These are phyloP conservation scores for Colletotrichum gigasporum DNA, from an alignment of 2,329 filamentous ascomycete species.

Conservation along the genomic window DNA sequence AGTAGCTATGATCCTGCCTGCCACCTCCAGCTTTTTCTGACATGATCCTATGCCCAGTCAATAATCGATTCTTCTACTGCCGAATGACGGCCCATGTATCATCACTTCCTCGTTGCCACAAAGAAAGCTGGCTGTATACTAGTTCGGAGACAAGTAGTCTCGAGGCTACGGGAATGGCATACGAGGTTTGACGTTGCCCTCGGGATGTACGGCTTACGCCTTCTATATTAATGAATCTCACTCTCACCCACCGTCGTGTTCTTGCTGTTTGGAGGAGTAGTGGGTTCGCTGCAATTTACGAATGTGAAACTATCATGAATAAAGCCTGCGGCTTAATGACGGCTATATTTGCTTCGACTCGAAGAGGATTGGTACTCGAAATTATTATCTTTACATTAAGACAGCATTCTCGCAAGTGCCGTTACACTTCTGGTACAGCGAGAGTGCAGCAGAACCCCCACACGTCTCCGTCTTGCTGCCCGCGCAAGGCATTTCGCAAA, in stretches of 20 bases:
- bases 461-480: slow-evolving; percentile 28
- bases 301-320: too few relatives aligned
- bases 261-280: too few relatives aligned
- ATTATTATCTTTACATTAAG: slow-evolving; percentile 21
- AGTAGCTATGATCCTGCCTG: slow-evolving; percentile 40
- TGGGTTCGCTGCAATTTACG: too few relatives aligned
- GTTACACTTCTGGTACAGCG: slow-evolving; percentile 46
- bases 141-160: slow-evolving; percentile 18
- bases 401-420: slow-evolving; percentile 38
- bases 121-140: slow-evolving; percentile 31
- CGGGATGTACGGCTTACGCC: background rate
- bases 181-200: slow-evolving; percentile 2
- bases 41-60: slow-evolving; percentile 6
- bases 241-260: background rate
- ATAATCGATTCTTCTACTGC: slow-evolving; percentile 13
- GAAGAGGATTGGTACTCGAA: too few relatives aligned
- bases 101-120: slow-evolving; percentile 26
- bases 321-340: too few relatives aligned
- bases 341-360: too few relatives aligned
- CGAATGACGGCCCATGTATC: slow-evolving; percentile 24
- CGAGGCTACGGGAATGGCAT: slow-evolving; percentile 25
- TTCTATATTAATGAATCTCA: slow-evolving; percentile 18
- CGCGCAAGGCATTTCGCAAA: slow-evolving; percentile 43
- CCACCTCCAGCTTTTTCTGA: background rate
- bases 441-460: slow-evolving; percentile 41